phyloP scores from a whole-genome alignment of 768 basidiomycete genomes.

The Cyathus striatus region DNA sequence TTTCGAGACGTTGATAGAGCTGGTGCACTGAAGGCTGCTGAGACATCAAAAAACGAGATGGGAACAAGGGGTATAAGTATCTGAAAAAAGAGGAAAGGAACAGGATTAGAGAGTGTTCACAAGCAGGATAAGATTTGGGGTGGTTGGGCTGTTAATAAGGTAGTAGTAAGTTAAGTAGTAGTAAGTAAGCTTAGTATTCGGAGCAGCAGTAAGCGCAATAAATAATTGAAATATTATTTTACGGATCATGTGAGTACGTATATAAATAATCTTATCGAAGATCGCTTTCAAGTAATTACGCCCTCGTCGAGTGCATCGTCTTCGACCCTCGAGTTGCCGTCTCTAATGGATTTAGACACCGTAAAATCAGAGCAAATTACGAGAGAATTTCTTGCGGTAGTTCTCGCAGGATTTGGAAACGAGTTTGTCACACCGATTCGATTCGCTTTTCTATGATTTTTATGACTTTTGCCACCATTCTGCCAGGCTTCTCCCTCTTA shows the following conservation, averaged over 20 bases:
- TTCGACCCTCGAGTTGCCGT: too few relatives aligned
- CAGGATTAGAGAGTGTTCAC: background rate
- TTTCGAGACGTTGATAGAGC: slow-evolving; percentile 81
- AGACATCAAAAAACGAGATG: slow-evolving; percentile 1
- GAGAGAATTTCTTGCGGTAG: slow-evolving; percentile 82
- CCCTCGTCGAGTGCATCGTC: too few relatives aligned
- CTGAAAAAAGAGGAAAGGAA: background rate
- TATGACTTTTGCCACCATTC: slow-evolving; percentile 6
- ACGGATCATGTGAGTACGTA: too few relatives aligned
- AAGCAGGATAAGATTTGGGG: background rate
- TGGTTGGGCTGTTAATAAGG: too few relatives aligned
- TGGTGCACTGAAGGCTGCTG: slow-evolving; percentile 65
- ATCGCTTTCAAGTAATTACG: background rate
- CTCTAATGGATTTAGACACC: slow-evolving; percentile 60
- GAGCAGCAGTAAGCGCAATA: too few relatives aligned
- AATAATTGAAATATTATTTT: too few relatives aligned
- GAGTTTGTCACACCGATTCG: slow-evolving; percentile 47
- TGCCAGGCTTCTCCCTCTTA: slow-evolving; percentile 70
- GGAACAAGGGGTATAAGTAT: background rate
- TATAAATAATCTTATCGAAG: background rate
- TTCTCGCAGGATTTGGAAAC: slow-evolving; percentile 90
- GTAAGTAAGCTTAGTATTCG: too few relatives aligned
- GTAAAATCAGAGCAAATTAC: slow-evolving; percentile 46
- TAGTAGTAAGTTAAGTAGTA: too few relatives aligned
- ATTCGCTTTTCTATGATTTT: slow-evolving; percentile 1